phyloP scores from a whole-genome alignment of 805 yeast genomes.

The Cyberlindnera japonica region DNA sequence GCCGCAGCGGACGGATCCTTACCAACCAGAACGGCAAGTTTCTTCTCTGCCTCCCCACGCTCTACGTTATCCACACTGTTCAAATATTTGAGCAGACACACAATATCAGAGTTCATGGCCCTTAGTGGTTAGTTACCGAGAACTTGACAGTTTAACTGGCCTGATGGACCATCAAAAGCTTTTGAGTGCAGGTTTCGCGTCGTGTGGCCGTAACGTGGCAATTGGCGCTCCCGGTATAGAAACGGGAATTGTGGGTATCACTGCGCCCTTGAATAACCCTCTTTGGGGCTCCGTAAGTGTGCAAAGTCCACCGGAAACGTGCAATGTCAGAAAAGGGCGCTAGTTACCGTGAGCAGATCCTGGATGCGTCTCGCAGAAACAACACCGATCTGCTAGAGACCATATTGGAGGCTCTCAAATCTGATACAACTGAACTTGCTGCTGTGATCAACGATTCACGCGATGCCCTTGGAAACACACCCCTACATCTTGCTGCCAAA shows the following conservation, averaged over 20 bases:
- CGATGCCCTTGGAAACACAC: slow-evolving; percentile 75
- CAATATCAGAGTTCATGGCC: slow-evolving; percentile 8
- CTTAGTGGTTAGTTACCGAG: background rate
- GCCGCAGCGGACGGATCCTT: slow-evolving; percentile 46
- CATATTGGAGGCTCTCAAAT: slow-evolving; percentile 39
- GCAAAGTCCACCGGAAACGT: no score
- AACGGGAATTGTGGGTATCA: no score
- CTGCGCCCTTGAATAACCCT: no score
- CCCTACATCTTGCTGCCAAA: slow-evolving; percentile 77
- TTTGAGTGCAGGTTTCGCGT: slow-evolving; percentile 2
- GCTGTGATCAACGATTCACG: slow-evolving; percentile 61
- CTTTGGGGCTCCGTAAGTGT: no score
- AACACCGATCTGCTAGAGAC: slow-evolving; percentile 69
- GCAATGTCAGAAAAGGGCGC: slow-evolving; percentile 59
- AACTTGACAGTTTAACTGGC: no score
- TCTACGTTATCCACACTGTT: slow-evolving; percentile 39
- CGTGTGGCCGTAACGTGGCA: background rate
- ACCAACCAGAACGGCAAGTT: slow-evolving; percentile 38
- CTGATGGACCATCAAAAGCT: no score
- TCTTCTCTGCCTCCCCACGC: slow-evolving; percentile 28
- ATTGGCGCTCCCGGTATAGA: no score
- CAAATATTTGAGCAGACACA: slow-evolving; percentile 27
- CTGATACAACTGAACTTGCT: slow-evolving; percentile 30
- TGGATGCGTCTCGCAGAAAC: slow-evolving; percentile 87
- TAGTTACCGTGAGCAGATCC: slow-evolving; percentile 66